These are phyloP conservation scores for Haplosporangium sp. DNA, from an alignment of 371 early-diverging fungal genomes.

Conservation along the genomic window DNA sequence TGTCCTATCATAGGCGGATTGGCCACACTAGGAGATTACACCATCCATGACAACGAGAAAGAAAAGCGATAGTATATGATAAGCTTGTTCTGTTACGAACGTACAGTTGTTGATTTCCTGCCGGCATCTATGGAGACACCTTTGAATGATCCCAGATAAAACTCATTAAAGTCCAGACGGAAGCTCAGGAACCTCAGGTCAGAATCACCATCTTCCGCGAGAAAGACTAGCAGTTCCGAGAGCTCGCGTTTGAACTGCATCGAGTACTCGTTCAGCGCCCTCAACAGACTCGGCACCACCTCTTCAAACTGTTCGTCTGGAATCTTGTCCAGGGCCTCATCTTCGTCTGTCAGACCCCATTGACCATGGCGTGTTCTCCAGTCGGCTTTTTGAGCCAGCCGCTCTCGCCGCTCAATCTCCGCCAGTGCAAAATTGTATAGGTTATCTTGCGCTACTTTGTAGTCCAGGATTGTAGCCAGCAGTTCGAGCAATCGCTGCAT, in stretches of 20 bases:
- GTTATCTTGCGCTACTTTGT: conserved; percentile 56
- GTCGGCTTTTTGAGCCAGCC: conserved; percentile 32
- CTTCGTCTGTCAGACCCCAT: conserved; percentile 57
- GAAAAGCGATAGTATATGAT: no score
- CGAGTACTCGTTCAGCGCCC: conserved; percentile 56
- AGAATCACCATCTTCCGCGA: conserved; percentile 75
- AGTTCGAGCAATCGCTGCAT: conserved; percentile 39
- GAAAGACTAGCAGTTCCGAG: conserved; percentile 60
- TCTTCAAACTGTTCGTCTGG: conserved; percentile 46
- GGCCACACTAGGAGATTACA: no score
- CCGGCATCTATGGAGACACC: not conserved
- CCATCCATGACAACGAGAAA: no score
- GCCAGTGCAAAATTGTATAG: conserved; percentile 58
- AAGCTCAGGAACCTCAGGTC: conserved; percentile 75
- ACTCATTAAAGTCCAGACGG: conserved; percentile 85
- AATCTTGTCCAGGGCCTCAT: conserved; percentile 37
- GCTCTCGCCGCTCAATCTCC: conserved; percentile 45
- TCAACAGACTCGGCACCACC: conserved; percentile 28
- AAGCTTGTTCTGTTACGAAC: no score
- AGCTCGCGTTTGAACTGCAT: conserved; percentile 61
- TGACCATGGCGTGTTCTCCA: conserved; percentile 53
- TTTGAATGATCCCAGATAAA: conserved; percentile 59
- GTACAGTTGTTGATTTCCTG: conserved; percentile 1
- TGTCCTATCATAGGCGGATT: no score
- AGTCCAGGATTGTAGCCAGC: conserved; percentile 36